Base-by-base conservation (phyloP, 2,329 filamentous ascomycete species). In the Aspergillus pseudoviridinutans region DNA sequence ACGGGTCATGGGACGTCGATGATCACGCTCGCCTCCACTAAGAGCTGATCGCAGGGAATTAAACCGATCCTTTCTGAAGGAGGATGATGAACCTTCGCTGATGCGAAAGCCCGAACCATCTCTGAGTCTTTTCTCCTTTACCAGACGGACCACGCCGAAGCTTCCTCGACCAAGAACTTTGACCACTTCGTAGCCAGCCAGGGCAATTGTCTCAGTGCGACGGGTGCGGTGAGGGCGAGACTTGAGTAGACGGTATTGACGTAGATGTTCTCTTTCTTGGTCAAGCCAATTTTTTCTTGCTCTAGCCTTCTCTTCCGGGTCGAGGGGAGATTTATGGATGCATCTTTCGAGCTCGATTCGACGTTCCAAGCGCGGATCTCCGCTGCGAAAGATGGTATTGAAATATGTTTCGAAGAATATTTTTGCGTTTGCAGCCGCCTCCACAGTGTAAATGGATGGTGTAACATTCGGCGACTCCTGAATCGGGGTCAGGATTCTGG, bases 161-260 rank as follows among this genome's bases (percentile, higher is more conserved):
- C 92, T 97, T 8, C 94, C 93, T 71, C 94, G 96, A 0, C 94
- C 92, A 4, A 97, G 80, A 20, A 95, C 82, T 64, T 92, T 90
- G 29, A 97, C 76, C 12, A 87, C 81, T 62, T 96, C 89, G 67
- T 93, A 97, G n/a, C 86, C 84, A 8, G 85, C 83, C 24, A 82
- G 71, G 47, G 80, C 80, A 14, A 82, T 78, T 2, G 79, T 79
- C 62, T 82, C 75, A 27, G 78, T 76, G n/a, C 75, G 70, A 62
- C 60, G 66, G 24, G 54, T 56, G 29, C 70, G 68, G 49, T 81
- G 78, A 17, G 83, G 84, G 49, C 82, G 84, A 10, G 84, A 80
- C 66, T 90, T 91, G 67, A 95, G 79, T 0, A 84, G 83, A 6
- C 93, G 85, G 38, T 79, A 81, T 65, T 92, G 86, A 25, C 93